Base-by-base conservation (phyloP, 2,329 filamentous ascomycete species). In the Venturia carpophila region DNA sequence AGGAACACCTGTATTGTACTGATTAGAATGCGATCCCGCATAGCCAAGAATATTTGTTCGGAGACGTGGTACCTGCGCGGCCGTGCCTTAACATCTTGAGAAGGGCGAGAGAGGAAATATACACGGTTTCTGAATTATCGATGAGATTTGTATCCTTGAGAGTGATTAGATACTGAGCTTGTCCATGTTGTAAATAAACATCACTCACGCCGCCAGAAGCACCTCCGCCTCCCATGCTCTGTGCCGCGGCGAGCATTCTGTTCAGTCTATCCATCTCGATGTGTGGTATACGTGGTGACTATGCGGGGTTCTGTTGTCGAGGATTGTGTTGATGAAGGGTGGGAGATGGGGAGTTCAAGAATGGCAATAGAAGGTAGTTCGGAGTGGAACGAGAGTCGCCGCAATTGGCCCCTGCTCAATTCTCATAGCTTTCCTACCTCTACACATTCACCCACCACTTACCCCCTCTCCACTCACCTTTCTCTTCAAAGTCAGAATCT, bases 1-100 rank as follows among this genome's bases (percentile, higher is more conserved):
- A 24, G 94, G 94, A 69, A 99, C 94, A 41, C 63, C 52, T 58
- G 30, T n/a, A 37, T 13, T 24, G 37, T 58, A 17, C 17, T 37
- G 30, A 37, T 58, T 37, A 58, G 52, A 34, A 58, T 58, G 52
- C 30, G 52, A 37, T n/a, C 3, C 52, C 19, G 1, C n/a, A 3
- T n/a, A 37, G 15, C 30, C 10, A 58, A 15, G 27, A 37, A 58
- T 58, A 10, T 9, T 34, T 34, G 52, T 81, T 94, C 9, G 52
- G 52, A 13, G 17, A 21, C 2, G 5, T n/a, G 37, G 30, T 58
- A 58, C 52, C 94, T 49, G 94, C 94, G 70, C 94, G 89, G 69
- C 94, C 94, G 79, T 99, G 94, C 76, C 94, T 88, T 77, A 99
- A 84, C 94, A 99, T 99, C 84, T 99, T 99, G 72, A 99, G 83